Base-by-base conservation (phyloP, 345 rosid genomes). In the Geranium rotundifolium region DNA sequence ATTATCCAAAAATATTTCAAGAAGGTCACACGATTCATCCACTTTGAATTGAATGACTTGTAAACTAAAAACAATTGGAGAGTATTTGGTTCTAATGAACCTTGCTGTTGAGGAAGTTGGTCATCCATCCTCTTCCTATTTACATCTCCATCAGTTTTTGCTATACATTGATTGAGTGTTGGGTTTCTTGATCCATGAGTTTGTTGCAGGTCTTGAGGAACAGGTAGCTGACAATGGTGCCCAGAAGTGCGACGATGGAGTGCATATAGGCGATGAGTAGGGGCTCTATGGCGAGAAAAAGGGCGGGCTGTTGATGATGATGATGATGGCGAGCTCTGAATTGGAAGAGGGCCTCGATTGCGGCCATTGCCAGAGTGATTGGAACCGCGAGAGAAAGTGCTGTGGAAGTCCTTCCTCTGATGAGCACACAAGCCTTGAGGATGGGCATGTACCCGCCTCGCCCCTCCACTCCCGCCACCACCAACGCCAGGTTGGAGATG, bases 331-430 rank as follows among this genome's bases (percentile, higher is more conserved):
- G 41, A 34, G 27, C 27, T 23, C 27, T 58, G 70, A 77, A 76
- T 7, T 76, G 91, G 66, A 90, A 93, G 84, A 88, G 23, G 2
- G 90, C 97, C 75, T 93, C 99, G 2, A 80, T 67, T 1, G 78
- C 95, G 0, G 91, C 91, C 76, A 90, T 54, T 29, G 69, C 72
- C 12, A 90, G 59, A 55, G 80, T 84, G 0, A 73, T 69, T 5
- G 95, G 87, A 4, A 90, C 29, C 30, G 97, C 90, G 60, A 93
- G 72, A 14, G 83, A 79, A 18, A 93, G 64, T 16, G 95, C 96
- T n/a, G 81, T 80, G 7, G 90, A 81, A 60, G 74, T 78, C 66
- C 78, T 88, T 75, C 88, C 89, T 0, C 70, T 73, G 5, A 88
- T 73, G 13, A 90, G 59, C 55, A 85, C 67, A 70, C 83, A 84